These are phyloP conservation scores for Mycosphaerelloides madeirae DNA, from an alignment of 2,329 filamentous ascomycete genomes.

Conservation along the genomic window DNA sequence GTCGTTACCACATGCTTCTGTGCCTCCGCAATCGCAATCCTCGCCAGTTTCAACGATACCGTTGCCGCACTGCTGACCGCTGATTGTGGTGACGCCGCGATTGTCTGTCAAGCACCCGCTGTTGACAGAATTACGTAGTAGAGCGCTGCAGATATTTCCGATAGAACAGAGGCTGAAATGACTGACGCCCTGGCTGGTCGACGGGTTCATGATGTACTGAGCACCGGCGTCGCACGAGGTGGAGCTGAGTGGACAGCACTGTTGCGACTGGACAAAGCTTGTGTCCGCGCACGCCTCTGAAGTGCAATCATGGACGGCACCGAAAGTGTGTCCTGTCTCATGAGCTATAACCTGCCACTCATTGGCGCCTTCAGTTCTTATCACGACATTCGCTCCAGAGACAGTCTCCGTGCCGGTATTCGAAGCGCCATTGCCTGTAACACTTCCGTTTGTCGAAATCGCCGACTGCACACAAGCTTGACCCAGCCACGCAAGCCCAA, in stretches of 20 bases:
- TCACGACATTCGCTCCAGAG: slow-evolving; percentile 82
- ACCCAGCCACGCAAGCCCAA: slow-evolving; percentile 89
- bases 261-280: slow-evolving; percentile 54
- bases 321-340: slow-evolving; percentile 90
- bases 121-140: slow-evolving; percentile 72
- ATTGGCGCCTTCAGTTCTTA: slow-evolving; percentile 60
- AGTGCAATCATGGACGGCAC: slow-evolving; percentile 90
- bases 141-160: slow-evolving; percentile 87
- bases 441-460: slow-evolving; percentile 40
- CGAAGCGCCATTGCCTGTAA: slow-evolving; percentile 33
- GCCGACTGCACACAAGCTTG: slow-evolving; percentile 67
- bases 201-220: slow-evolving; percentile 95
- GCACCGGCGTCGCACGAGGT: slow-evolving; percentile 67
- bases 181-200: slow-evolving; percentile 66
- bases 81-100: slow-evolving; percentile 73
- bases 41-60: slow-evolving; percentile 93
- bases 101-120: slow-evolving; percentile 79
- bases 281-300: slow-evolving; percentile 60
- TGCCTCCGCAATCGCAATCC: slow-evolving; percentile 91
- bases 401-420: slow-evolving; percentile 63
- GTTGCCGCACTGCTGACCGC: slow-evolving; percentile 84
- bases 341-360: slow-evolving; percentile 98
- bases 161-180: slow-evolving; percentile 83
- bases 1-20: slow-evolving; percentile 65
- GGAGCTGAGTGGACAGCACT: slow-evolving; percentile 75